Evolutionary conservation across 1,284 basidiomycete species (phyloP).

Genomic region (Pholiota adiposa): DNA sequence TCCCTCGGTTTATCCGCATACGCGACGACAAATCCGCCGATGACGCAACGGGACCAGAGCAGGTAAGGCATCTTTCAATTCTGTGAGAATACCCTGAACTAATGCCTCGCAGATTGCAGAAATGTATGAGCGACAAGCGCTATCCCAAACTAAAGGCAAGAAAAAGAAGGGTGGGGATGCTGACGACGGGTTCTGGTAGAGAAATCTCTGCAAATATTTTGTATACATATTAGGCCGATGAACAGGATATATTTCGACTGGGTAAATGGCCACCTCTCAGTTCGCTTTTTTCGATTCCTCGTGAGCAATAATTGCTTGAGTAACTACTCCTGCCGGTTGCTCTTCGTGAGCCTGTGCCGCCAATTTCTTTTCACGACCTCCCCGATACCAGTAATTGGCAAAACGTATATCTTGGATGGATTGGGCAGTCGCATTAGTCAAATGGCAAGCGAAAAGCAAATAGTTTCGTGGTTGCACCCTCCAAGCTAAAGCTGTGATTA

Average conservation of each 20-base stretch:
- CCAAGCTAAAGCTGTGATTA: constrained; percentile 69
- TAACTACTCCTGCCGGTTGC: constrained; percentile 45
- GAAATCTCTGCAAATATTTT: constrained; percentile 16
- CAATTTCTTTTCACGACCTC: constrained; percentile 73
- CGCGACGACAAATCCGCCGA: constrained; percentile 94
- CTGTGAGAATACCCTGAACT: neutral
- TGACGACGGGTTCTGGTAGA: constrained; percentile 90
- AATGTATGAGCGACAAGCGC: constrained; percentile 91
- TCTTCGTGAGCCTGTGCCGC: constrained; percentile 36
- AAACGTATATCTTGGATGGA: constrained; percentile 83
- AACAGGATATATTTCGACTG: constrained; percentile 17
- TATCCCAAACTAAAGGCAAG: constrained; percentile 73
- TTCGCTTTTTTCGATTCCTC: constrained; percentile 44
- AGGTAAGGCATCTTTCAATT: constrained; percentile 52
- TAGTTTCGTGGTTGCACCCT: constrained; percentile 94
- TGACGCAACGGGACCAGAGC: constrained; percentile 91
- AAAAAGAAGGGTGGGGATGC: constrained; percentile 72
- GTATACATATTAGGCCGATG: constrained; percentile 24
- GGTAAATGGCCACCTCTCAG: constrained; percentile 9
- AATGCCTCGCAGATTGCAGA: constrained; percentile 78
- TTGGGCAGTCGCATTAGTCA: constrained; percentile 90
- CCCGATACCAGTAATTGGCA: constrained; percentile 87
- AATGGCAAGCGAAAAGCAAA: constrained; percentile 91
- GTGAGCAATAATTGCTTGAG: constrained; percentile 49
- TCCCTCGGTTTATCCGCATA: constrained; percentile 91